Evolutionary conservation across 441 rosid genomes (phyloP).

Genomic region (Raphanus hybrid): DNA sequence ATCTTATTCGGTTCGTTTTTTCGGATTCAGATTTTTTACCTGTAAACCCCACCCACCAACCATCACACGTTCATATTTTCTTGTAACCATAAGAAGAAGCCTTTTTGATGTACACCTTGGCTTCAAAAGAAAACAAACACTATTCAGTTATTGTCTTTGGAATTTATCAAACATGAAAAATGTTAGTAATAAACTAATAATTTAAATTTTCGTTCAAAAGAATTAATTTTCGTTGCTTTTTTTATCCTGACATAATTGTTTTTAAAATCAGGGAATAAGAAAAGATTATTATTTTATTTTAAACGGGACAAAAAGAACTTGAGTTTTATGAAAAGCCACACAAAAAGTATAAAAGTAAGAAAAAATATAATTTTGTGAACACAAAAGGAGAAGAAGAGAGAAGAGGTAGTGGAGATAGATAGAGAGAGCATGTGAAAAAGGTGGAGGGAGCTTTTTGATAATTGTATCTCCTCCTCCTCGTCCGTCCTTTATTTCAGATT

Average conservation of each 20-base stretch:
- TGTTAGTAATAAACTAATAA: not conserved
- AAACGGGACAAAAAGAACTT: not conserved
- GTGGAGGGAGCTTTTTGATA: slow-evolving; percentile 21
- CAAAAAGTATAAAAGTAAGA: not conserved
- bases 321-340: slow-evolving; percentile 12
- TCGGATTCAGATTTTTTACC: no score
- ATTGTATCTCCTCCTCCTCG: slow-evolving; percentile 1
- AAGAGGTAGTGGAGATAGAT: not conserved
- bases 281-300: not conserved
- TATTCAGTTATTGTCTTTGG: not conserved
- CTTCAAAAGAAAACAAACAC: not conserved
- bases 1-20: no score
- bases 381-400: slow-evolving; percentile 3
- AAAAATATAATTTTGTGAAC: not conserved
- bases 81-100: not conserved
- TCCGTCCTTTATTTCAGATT: slow-evolving; percentile 10
- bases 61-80: slow-evolving; percentile 13
- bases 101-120: not conserved
- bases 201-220: not conserved
- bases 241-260: not conserved
- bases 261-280: not conserved
- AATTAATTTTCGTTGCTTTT: not conserved
- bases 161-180: slow-evolving; percentile 8
- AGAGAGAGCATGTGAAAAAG: slow-evolving; percentile 18
- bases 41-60: slow-evolving; percentile 15